Percentiles rank a stretch among this genome's conserved stretches.
phyloP scores from a whole-genome alignment of 352 stramenopile species.

The Phytophthora kernoviae region DNA sequence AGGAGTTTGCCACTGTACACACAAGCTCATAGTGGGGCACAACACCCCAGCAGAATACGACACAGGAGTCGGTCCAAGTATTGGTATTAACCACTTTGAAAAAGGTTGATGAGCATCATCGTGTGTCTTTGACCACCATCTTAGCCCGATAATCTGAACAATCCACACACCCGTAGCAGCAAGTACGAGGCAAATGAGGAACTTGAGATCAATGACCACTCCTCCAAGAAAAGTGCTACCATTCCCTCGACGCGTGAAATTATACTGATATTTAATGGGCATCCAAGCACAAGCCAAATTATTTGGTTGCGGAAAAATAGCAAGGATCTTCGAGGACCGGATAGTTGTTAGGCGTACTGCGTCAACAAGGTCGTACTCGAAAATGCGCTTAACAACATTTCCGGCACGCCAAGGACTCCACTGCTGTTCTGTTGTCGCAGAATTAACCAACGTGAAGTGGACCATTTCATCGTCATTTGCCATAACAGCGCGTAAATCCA shows the following conservation, averaged over 20 bases:
- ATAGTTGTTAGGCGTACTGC: constrained; percentile 17
- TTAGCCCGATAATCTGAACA: background rate
- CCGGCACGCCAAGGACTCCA: constrained; percentile 25
- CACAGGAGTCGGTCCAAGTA: constrained; percentile 22
- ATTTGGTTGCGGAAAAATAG: background rate
- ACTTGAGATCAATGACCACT: constrained; percentile 36
- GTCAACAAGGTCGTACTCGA: constrained; percentile 26
- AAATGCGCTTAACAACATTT: constrained; percentile 33
- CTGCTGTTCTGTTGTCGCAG: constrained; percentile 2
- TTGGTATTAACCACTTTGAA: constrained; percentile 4
- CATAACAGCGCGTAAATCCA: constrained; percentile 34
- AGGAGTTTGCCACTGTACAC: constrained; percentile 32
- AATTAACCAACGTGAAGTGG: constrained; percentile 8
- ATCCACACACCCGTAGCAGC: background rate
- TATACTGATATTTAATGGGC: constrained; percentile 11
- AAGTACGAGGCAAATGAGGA: constrained; percentile 26
- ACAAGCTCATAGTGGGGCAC: constrained; percentile 30
- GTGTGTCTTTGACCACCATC: background rate
- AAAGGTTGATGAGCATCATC: background rate
- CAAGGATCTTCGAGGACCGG: constrained; percentile 6
- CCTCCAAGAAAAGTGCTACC: constrained; percentile 16
- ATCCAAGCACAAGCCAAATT: background rate
- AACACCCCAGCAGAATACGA: constrained; percentile 31
- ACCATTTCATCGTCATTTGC: constrained; percentile 10
- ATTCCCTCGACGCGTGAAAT: background rate